Conservation (phyloP, 164 flowering plant genomes). For the Aristolochia californica region DNA sequence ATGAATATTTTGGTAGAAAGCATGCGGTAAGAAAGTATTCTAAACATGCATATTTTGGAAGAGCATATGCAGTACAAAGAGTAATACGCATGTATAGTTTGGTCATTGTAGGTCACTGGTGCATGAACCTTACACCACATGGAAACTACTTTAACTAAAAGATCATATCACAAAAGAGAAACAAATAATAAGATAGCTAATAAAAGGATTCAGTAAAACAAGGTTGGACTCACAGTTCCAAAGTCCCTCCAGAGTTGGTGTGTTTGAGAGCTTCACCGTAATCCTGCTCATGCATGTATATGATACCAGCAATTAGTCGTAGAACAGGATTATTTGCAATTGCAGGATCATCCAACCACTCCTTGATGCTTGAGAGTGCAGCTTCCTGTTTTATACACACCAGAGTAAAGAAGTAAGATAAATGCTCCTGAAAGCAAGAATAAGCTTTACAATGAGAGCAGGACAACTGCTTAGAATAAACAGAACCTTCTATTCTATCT, state of each 20-base stretch:
- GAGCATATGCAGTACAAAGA: no score
- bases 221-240: conserved; percentile 73
- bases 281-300: conserved; percentile 87
- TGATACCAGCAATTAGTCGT: conserved; percentile 71
- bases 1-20: no score
- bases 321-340: conserved; percentile 64
- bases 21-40: no score
- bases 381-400: conserved; percentile 38
- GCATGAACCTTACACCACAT: no score
- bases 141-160: no score
- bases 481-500: no score
- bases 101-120: no score
- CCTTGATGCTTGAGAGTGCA: conserved; percentile 57
- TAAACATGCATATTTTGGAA: no score
- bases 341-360: conserved; percentile 83
- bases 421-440: no score
- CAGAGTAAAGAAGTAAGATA: not conserved
- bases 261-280: conserved; percentile 87
- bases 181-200: not conserved
- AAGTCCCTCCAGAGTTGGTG: conserved; percentile 83
- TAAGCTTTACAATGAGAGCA: no score
- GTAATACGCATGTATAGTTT: no score
- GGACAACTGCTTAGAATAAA: no score
- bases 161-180: not conserved
- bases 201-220: not conserved